Base-by-base conservation (phyloP, 2,329 filamentous ascomycete genomes). In the Lasiodiplodia theobromae region DNA sequence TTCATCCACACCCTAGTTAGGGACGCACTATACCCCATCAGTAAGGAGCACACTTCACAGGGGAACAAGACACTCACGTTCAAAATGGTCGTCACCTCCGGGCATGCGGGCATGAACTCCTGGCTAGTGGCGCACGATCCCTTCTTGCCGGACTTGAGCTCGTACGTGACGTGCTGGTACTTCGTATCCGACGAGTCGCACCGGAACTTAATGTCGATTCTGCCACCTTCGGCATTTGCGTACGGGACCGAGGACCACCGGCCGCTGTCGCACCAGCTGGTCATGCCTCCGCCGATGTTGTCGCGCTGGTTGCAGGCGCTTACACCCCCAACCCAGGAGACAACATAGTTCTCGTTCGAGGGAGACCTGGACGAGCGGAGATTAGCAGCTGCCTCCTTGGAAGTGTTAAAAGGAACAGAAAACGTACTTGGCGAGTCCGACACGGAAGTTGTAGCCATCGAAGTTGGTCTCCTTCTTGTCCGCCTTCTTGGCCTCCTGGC, bases 181-280 rank as follows among this genome's bases (percentile, higher is more conserved):
- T 40, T 8, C 34, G 38, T 57, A 11, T 57, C 54, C 8, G 16
- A n/a, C 16, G n/a, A 5, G 18, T 57, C 31, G 34, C 54, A 57
- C 5, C 11, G 7, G 54, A 57, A 57, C 16, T n/a, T 37, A 4
- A 57, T 38, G 31, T 37, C 31, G 34, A 57, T 40, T 7, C 7
- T 11, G 14, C 25, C 28, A 28, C 23, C 52, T 5, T 57, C 31
- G 16, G 54, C n/a, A 16, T 31, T 18, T 8, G 52, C 10, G n/a
- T 57, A 57, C 8, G 54, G 54, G 6, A 57, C 31, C 16, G 54
- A 21, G 14, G 54, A 14, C 54, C n/a, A 18, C 7, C 54, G 16
- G 51, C 51, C 51, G 23, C 11, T 21, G 12, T 53, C 16, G 18
- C 54, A 57, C 54, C 54, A 57, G 31, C 54, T 57, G 16, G 54